These are phyloP conservation scores for Fusarium anguioides DNA, from an alignment of 2,329 filamentous ascomycete species.

Conservation along the genomic window DNA sequence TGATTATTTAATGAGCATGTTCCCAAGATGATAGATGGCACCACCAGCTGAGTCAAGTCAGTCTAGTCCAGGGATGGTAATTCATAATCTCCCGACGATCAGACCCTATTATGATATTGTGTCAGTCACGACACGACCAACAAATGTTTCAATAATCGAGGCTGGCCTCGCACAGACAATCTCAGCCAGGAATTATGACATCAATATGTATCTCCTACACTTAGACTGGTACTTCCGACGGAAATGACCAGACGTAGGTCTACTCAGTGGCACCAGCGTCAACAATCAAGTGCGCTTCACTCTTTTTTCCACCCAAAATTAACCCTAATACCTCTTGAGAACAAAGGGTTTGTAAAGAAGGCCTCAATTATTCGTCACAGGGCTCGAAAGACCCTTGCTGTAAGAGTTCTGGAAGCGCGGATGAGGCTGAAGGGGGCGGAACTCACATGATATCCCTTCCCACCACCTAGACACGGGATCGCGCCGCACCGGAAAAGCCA, in stretches of 20 bases:
- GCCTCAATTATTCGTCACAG: neutral
- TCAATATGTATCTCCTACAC: neutral
- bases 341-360: constrained; percentile 13
- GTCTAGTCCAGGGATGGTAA: constrained; percentile 18
- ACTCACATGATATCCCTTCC: constrained; percentile 15
- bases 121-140: constrained; percentile 9
- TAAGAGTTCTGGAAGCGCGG: constrained; percentile 28
- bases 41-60: neutral
- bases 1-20: constrained; percentile 24
- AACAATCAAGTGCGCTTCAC: constrained; percentile 8
- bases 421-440: constrained; percentile 25
- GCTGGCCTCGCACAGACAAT: constrained; percentile 25
- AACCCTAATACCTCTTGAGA: neutral
- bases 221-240: constrained; percentile 13
- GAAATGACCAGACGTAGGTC: constrained; percentile 31
- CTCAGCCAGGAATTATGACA: constrained; percentile 1
- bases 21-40: constrained; percentile 8
- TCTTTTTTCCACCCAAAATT: neutral
- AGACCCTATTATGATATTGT: constrained; percentile 18
- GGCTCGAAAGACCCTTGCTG: constrained; percentile 1
- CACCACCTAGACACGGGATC: constrained; percentile 30
- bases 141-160: constrained; percentile 12
- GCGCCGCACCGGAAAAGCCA: constrained; percentile 28
- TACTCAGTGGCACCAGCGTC: constrained; percentile 14
- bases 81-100: constrained; percentile 20